Evolutionary conservation across 83 land plant species (phyloP), one percentile per base, ranked within the genome.

Genomic region (Larix sibirica): DNA sequence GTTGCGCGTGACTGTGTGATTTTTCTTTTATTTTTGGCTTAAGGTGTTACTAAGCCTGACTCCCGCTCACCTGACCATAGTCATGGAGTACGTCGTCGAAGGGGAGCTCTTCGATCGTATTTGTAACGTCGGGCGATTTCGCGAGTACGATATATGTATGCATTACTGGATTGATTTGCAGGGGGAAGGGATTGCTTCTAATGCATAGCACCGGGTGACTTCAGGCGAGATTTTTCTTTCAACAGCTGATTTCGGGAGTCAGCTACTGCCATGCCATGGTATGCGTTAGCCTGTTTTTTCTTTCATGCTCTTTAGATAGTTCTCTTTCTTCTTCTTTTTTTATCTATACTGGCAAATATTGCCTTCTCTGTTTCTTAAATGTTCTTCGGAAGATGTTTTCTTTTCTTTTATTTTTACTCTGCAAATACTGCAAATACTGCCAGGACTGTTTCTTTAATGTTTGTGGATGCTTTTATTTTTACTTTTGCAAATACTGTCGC

Each of bases 191-290:
- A 50, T 79, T 31, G 9, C 33, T 18, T 61, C 80, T 79, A 20
- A 79, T 18, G 12, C 26, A 79, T 42, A 13, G 23, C 18, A 61
- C 4, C 7, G 7, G 33, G 12, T 1, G 36, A 14, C 50, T 10
- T 50, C 85, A 92, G 94, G 93, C 94, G 0, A 90, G 94, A 82
- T 92, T 86, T 77, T 92, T 92, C 81, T 90, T 92, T 62, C 94
- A 92, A 83, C 94, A 92, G 83, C 91, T 92, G 18, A 90, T 92
- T 18, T 88, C 89, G n/a, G 94, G 94, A 16, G 94, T 91, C 23
- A 87, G 89, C 80, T 91, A 87, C 77, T 91, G 94, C 83, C 94
- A 92, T 81, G 47, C 84, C 54, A 84, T 82, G 91, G 94, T 92
- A 82, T 7, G 26, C 59, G 6, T 23, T 79, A 71, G 21, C 31